These are phyloP conservation scores for Fusarium denticulatum DNA, from an alignment of 2,329 filamentous ascomycete genomes.

Conservation along the genomic window DNA sequence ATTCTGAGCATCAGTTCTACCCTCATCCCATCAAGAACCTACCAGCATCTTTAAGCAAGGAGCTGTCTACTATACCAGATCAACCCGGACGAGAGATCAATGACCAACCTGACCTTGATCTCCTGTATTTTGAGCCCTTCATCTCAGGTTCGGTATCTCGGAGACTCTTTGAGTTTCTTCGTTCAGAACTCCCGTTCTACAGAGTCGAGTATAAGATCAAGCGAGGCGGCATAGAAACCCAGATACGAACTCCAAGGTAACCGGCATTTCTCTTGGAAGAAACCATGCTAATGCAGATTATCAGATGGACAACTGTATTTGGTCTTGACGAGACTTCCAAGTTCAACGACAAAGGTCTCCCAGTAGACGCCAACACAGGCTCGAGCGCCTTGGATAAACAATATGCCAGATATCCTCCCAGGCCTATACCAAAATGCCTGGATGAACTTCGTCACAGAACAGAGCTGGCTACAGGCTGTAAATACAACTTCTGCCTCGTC, in stretches of 20 bases:
- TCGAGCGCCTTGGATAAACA: slow-evolving; percentile 61
- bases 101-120: slow-evolving; percentile 75
- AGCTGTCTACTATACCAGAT: slow-evolving; percentile 59
- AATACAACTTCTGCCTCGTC: slow-evolving; percentile 82
- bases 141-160: slow-evolving; percentile 66
- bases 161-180: slow-evolving; percentile 75
- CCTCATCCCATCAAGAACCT: slow-evolving; percentile 61
- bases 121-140: slow-evolving; percentile 81
- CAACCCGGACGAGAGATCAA: slow-evolving; percentile 66
- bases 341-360: slow-evolving; percentile 59
- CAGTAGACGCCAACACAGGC: slow-evolving; percentile 57
- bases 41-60: slow-evolving; percentile 50
- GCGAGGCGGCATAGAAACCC: slow-evolving; percentile 69
- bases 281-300: not conserved
- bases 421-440: slow-evolving; percentile 77
- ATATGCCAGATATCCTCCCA: slow-evolving; percentile 65
- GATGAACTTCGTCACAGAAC: slow-evolving; percentile 70
- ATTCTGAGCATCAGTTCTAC: slow-evolving; percentile 57
- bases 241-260: slow-evolving; percentile 65
- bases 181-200: slow-evolving; percentile 78
- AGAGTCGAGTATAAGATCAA: slow-evolving; percentile 78
- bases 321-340: slow-evolving; percentile 69
- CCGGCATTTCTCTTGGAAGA: not conserved
- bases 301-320: slow-evolving; percentile 64
- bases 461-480: slow-evolving; percentile 72